Conservation (phyloP, 73 alveolate genomes). For the Uronychia binucleata region DNA sequence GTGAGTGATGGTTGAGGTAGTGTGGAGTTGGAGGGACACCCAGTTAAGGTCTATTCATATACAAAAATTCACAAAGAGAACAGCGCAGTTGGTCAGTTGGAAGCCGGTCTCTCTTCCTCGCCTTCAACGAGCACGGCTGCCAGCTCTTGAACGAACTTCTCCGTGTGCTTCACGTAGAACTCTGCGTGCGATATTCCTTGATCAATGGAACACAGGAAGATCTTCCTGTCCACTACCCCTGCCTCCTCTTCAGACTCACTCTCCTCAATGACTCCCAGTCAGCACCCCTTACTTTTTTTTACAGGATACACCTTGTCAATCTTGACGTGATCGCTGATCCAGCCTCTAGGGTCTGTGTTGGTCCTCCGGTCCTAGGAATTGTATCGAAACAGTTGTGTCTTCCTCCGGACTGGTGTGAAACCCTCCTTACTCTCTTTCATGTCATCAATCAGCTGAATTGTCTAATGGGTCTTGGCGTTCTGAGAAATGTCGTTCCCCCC, state of each 20-base stretch:
- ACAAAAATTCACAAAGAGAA: neutral
- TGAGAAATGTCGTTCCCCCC: neutral
- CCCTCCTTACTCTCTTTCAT: neutral
- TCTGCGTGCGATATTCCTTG: neutral
- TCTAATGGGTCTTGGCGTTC: neutral
- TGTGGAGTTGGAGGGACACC: too few species aligned
- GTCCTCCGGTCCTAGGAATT: neutral
- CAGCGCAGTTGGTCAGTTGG: neutral
- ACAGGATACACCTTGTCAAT: neutral
- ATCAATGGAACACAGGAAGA: neutral
- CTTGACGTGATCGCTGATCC: neutral
- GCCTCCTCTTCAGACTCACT: neutral
- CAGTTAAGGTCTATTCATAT: too few species aligned
- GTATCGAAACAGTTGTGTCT: neutral
- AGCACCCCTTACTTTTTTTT: neutral
- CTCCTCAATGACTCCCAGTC: neutral
- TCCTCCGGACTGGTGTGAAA: too few species aligned
- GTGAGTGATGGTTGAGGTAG: too few species aligned
- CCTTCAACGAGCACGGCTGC: neutral
- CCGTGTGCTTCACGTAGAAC: neutral
- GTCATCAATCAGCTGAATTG: neutral
- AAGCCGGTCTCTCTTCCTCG: neutral
- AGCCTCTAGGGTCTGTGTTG: neutral
- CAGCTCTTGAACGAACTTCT: neutral
- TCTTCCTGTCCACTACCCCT: neutral